Base-by-base conservation (phyloP, 495 filamentous ascomycete genomes). In the Penicillium salamii region DNA sequence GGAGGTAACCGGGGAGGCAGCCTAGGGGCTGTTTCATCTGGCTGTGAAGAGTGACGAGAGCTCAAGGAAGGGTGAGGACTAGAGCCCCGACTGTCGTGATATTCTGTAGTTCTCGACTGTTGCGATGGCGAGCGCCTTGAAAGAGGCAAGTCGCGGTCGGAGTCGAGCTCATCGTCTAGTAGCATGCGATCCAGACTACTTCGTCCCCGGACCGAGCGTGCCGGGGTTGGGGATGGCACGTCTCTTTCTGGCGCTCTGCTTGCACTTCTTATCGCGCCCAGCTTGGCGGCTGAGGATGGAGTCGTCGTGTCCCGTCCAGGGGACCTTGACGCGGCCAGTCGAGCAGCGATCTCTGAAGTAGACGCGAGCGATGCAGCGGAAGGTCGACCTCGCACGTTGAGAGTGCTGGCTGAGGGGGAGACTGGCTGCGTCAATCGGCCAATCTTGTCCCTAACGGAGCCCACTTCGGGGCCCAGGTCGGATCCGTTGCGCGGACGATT, bases 361-460 rank as follows among this genome's bases (percentile, higher is more conserved):
- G 59, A 47, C 21, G 63, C 43, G 42, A 57, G 42, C 15, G 63
- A 42, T 1, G 54, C 43, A 5, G 56, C 36, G 23, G 44, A 35
- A 19, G 26, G 33, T 55, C 54, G 50, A 49, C 38, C 45, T 53
- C 44, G 23, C 17, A 35, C 44, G 35, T 35, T 50, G 15, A 38
- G 26, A 34, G 36, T 45, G 17, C 33, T 29, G 42, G 38, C 29
- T 7, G 50, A 35, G 18, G 37, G 38, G 7, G 54, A 23, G 5
- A 58, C 59, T 17, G 58, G 52, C 24, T 57, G 53, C n/a, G 67
- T 59, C 37, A 68, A 68, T 40, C 48, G 55, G 33, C 65, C 67
- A 28, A 76, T 72, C 49, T 71, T 74, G 45, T 73, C 71, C 57
- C 53, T 71, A 28, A 76, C 70, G 3, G 71, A 70, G 34, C 69